These are phyloP conservation scores for Lactarius trivialis DNA, from an alignment of 768 basidiomycete species.

Conservation along the genomic window DNA sequence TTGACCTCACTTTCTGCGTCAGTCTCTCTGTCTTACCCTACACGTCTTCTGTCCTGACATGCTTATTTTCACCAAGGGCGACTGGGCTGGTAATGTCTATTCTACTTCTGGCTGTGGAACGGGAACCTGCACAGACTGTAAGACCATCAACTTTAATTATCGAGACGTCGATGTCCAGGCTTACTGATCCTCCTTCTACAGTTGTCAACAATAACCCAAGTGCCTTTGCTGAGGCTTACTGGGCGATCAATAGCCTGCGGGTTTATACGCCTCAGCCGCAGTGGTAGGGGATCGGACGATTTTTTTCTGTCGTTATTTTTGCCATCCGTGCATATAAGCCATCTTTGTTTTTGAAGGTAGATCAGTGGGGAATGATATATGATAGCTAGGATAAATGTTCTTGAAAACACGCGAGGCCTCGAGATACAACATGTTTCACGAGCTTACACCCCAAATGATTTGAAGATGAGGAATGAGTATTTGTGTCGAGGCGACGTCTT, in stretches of 20 bases:
- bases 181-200: constrained; percentile 24
- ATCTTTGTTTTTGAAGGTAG: no score
- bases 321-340: background rate
- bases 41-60: constrained; percentile 5
- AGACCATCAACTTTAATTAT: constrained; percentile 24
- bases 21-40: constrained; percentile 26
- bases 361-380: no score
- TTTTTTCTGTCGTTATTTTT: no score
- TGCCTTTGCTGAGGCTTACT: constrained; percentile 58
- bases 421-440: no score
- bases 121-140: constrained; percentile 41
- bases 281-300: background rate
- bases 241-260: constrained; percentile 57
- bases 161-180: background rate
- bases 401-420: no score
- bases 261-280: constrained; percentile 39
- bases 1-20: constrained; percentile 60
- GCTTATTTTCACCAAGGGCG: constrained; percentile 12
- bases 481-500: no score
- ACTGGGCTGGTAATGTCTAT: constrained; percentile 19
- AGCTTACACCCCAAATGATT: no score
- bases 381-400: no score
- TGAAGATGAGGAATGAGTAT: no score
- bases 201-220: constrained; percentile 55
- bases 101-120: constrained; percentile 33